phyloP scores from a whole-genome alignment of 78 protist genomes.

The Guillardia theta region DNA sequence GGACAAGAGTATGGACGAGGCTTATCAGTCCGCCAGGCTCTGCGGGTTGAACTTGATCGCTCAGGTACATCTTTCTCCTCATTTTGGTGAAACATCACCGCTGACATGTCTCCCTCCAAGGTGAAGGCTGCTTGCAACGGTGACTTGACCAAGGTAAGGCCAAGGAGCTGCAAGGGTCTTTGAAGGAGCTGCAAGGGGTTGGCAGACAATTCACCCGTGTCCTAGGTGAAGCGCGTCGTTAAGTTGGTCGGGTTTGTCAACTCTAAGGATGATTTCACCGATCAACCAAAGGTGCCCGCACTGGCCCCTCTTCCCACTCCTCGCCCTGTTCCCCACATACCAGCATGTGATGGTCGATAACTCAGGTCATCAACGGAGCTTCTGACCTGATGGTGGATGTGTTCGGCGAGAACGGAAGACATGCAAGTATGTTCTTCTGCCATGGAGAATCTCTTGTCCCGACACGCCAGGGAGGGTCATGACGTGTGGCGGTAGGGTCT shows the following conservation, averaged over 20 bases:
- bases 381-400: slow-evolving; percentile 13
- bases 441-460: background rate
- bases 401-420: background rate
- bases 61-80: background rate
- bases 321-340: no score
- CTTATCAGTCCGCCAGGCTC: slow-evolving; percentile 20
- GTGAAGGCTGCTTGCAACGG: slow-evolving; percentile 39
- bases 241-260: slow-evolving; percentile 25
- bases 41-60: background rate
- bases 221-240: background rate
- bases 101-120: no score
- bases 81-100: no score
- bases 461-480: background rate
- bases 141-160: background rate
- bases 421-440: background rate
- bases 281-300: background rate
- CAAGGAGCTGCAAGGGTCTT: no score
- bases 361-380: slow-evolving; percentile 9
- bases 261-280: background rate
- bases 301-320: no score
- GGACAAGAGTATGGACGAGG: background rate
- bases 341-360: background rate
- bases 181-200: no score
- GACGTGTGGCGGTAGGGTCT: background rate
- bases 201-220: no score